Conservation (phyloP, 1,284 basidiomycete species). For the Trametes pubescens region DNA sequence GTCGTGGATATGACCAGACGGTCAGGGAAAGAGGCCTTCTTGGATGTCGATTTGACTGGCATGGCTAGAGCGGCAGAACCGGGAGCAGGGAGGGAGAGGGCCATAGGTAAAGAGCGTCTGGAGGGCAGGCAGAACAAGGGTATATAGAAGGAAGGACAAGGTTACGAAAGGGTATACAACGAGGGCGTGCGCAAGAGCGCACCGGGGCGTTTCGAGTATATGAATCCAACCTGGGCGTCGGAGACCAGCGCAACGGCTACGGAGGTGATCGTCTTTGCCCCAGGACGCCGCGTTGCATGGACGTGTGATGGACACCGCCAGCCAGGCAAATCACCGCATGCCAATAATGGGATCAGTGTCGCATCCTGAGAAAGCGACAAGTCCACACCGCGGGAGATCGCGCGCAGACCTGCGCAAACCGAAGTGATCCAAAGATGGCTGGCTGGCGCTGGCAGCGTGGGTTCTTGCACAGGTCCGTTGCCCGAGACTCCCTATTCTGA, state of each 20-base stretch:
- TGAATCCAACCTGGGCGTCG: conserved; percentile 22
- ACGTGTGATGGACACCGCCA: conserved; percentile 28
- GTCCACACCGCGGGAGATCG: conserved; percentile 8
- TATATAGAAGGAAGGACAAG: conserved; percentile 20
- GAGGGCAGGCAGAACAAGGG: conserved; percentile 9
- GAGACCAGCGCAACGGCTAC: conserved; percentile 13
- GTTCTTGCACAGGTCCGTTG: conserved; percentile 16
- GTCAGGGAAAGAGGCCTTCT: conserved; percentile 11
- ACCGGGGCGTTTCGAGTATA: conserved; percentile 31
- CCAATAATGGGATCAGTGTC: conserved; percentile 14
- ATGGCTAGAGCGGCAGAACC: conserved; percentile 22
- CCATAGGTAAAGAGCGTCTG: conserved; percentile 29
- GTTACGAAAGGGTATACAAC: conserved; percentile 29
- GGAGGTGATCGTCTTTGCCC: conserved; percentile 25
- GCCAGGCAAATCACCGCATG: conserved; percentile 26
- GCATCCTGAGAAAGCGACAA: conserved; percentile 4
- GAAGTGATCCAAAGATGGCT: conserved; percentile 12
- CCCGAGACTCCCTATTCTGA: conserved; percentile 15
- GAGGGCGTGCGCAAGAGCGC: conserved; percentile 19
- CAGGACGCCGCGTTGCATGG: conserved; percentile 23
- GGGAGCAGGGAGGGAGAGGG: conserved; percentile 31
- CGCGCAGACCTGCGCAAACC: neutral
- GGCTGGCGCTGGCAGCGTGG: conserved; percentile 22
- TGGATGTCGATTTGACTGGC: conserved; percentile 19
- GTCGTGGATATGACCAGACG: conserved; percentile 22